Evolutionary conservation across 176 grass and related monocot species (phyloP).

Genomic region (Aegilops tauschii): DNA sequence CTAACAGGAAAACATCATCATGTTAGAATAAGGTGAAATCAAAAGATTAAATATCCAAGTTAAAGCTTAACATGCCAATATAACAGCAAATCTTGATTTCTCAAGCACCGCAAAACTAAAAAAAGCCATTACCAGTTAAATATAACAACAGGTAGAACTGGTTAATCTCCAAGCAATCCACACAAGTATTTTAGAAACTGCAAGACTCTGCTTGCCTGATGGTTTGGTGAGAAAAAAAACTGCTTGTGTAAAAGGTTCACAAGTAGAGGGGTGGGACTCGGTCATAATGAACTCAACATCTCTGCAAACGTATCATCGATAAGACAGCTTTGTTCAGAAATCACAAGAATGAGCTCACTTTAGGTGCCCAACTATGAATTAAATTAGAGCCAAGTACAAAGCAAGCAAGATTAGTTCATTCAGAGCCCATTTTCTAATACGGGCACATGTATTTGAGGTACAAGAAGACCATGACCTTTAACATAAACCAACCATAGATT

Average conservation of each 20-base stretch:
- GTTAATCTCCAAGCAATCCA: constrained; percentile 2
- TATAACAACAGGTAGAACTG: constrained; percentile 8
- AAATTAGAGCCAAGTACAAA: background rate
- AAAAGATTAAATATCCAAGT: constrained; percentile 27
- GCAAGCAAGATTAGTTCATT: background rate
- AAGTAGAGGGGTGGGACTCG: background rate
- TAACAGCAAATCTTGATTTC: constrained; percentile 15
- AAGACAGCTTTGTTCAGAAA: background rate
- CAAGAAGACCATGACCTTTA: background rate
- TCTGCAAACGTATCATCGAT: background rate
- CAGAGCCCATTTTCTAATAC: background rate
- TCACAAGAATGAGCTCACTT: background rate
- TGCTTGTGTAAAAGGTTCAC: background rate
- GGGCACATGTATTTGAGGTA: background rate
- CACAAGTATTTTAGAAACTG: background rate
- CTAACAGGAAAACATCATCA: constrained; percentile 49
- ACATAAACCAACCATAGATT: constrained; percentile 3
- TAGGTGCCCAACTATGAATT: constrained; percentile 11
- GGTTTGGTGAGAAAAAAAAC: background rate
- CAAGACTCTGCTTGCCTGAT: background rate
- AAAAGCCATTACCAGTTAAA: constrained; percentile 10
- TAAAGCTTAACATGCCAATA: constrained; percentile 2
- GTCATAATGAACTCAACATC: background rate
- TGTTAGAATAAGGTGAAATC: constrained; percentile 19
- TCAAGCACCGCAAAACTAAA: background rate